Evolutionary conservation across 2,329 filamentous ascomycete species (phyloP).

Genomic region (Remersonia thermophila): DNA sequence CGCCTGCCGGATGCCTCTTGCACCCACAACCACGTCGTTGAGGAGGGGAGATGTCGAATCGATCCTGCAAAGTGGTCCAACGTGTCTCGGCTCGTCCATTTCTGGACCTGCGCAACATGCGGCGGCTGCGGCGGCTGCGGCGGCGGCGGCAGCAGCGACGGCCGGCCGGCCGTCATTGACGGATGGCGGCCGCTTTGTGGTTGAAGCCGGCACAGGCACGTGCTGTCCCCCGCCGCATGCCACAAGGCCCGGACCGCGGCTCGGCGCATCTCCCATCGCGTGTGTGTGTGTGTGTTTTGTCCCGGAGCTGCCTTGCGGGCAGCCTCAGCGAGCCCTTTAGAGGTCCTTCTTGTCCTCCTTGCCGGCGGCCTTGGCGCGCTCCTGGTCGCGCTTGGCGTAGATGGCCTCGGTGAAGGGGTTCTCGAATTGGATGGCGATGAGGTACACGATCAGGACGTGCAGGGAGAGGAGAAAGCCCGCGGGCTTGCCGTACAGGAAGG

Average conservation of each 20-base stretch:
- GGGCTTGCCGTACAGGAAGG: conserved; percentile 74
- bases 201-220: no score
- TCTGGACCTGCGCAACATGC: not conserved
- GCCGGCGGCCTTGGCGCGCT: conserved; percentile 32
- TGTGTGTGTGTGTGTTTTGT: not conserved
- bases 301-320: not conserved
- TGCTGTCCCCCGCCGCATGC: no score
- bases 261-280: conserved; percentile 12
- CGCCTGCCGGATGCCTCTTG: conserved; percentile 11
- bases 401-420: conserved; percentile 91
- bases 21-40: conserved; percentile 14
- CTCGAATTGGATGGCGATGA: conserved; percentile 72
- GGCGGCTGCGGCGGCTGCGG: no score
- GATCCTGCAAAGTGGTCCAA: no score
- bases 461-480: conserved; percentile 68
- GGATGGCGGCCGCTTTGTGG: no score
- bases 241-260: conserved; percentile 1
- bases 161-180: no score
- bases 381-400: conserved; percentile 70
- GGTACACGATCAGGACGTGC: conserved; percentile 66
- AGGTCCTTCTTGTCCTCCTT: conserved; percentile 40
- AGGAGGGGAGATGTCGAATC: conserved; percentile 8
- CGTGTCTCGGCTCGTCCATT: no score
- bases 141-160: no score
- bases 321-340: conserved; percentile 20